A percentile compares a stretch with the other conserved stretches of the same genome.
These are phyloP conservation scores for Turritis glabra DNA, from an alignment of 345 rosid species.

Conservation along the genomic window DNA sequence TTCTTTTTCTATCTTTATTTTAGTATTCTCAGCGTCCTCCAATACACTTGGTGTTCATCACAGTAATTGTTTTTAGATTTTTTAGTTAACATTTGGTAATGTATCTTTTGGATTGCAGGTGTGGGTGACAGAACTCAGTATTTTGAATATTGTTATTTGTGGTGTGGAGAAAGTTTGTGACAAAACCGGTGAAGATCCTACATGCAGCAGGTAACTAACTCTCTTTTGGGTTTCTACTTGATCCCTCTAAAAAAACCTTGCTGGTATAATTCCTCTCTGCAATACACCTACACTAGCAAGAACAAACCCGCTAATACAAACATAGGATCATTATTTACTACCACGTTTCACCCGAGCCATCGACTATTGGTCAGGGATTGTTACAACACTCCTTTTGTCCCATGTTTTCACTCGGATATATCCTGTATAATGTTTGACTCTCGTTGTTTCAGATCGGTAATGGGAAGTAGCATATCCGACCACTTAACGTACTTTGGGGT, in stretches of 20 bases:
- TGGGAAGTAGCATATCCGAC: constrained; percentile 72
- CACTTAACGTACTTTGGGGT: constrained; percentile 74
- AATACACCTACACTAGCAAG: not conserved
- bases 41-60: constrained; percentile 1
- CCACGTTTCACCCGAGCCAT: not conserved
- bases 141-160: constrained; percentile 32
- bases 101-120: constrained; percentile 27
- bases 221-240: not conserved
- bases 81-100: constrained; percentile 10
- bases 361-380: not conserved
- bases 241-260: not conserved
- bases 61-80: not conserved
- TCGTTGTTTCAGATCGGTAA: constrained; percentile 58
- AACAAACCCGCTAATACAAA: constrained; percentile 1
- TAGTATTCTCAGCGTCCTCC: not conserved
- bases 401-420: not conserved
- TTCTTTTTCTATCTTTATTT: not conserved
- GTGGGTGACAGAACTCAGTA: constrained; percentile 32
- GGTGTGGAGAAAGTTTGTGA: constrained; percentile 71
- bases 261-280: not conserved
- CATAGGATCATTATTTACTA: not conserved
- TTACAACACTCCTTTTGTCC: not conserved
- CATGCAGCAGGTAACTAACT: constrained; percentile 62
- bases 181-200: constrained; percentile 74
- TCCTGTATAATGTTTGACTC: constrained; percentile 10